Evolutionary conservation across 768 basidiomycete genomes (phyloP).

Genomic region (Sporobolomyces pararoseus): DNA sequence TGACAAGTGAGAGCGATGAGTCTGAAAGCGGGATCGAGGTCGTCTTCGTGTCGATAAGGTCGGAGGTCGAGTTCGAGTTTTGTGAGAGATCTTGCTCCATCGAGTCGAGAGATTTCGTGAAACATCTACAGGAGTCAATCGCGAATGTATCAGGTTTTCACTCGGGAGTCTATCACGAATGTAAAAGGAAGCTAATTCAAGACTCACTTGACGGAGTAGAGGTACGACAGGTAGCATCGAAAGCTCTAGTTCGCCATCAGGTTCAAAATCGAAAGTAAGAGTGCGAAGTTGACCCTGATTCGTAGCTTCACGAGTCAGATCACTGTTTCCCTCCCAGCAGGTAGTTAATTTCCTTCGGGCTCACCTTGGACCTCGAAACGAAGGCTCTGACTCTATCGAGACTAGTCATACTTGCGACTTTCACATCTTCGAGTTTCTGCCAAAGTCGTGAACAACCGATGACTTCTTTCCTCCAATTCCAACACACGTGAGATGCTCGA

Average conservation of each 20-base stretch:
- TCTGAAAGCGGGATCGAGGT: constrained; percentile 5
- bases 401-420: neutral
- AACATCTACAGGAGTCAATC: neutral
- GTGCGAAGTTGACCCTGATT: constrained; percentile 2
- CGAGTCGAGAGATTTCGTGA: constrained; percentile 13
- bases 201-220: neutral
- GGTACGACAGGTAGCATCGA: neutral
- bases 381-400: constrained; percentile 11
- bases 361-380: constrained; percentile 8
- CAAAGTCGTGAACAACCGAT: neutral
- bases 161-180: neutral
- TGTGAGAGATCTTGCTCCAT: constrained; percentile 2
- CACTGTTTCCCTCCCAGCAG: too few relatives aligned
- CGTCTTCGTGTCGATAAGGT: neutral
- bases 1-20: neutral
- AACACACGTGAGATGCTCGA: neutral
- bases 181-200: neutral
- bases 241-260: neutral
- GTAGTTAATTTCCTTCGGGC: neutral
- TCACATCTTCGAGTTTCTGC: constrained; percentile 1
- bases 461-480: constrained; percentile 22
- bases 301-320: neutral
- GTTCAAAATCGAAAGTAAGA: neutral
- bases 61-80: constrained; percentile 10
- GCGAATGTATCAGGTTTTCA: neutral